Evolutionary conservation across 768 basidiomycete genomes (phyloP).

Genomic region (Hortiboletus campestris): DNA sequence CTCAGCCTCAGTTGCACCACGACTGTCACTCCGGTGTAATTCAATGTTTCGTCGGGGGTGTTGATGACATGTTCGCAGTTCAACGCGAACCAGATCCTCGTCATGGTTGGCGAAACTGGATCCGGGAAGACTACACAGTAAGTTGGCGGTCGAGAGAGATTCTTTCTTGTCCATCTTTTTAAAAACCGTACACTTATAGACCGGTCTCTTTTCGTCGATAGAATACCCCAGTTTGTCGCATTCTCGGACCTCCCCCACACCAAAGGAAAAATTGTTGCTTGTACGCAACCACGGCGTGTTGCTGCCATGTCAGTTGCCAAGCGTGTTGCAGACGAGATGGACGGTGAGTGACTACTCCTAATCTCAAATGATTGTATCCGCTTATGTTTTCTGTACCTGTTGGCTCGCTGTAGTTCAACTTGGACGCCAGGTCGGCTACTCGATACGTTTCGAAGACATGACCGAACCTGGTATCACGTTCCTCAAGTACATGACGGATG

Average conservation of each 20-base stretch:
- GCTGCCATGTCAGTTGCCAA: constrained; percentile 98
- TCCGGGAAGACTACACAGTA: constrained; percentile 96
- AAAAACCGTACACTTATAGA: constrained; percentile 27
- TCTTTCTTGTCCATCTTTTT: constrained; percentile 19
- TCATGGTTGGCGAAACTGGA: constrained; percentile 93
- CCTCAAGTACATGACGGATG: constrained; percentile 99
- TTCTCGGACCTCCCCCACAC: constrained; percentile 92
- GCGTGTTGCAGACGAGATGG: constrained; percentile 99
- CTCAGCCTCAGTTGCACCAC: not conserved
- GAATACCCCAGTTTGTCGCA: constrained; percentile 95
- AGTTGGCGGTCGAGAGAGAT: constrained; percentile 33
- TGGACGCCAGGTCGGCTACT: constrained; percentile 95
- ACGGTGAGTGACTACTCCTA: constrained; percentile 57
- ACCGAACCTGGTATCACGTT: constrained; percentile 86
- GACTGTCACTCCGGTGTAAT: not conserved
- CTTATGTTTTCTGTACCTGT: constrained; percentile 7
- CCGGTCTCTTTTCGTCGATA: constrained; percentile 37
- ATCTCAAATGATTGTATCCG: not conserved
- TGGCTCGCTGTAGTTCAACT: constrained; percentile 62
- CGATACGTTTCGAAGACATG: constrained; percentile 94
- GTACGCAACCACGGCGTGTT: constrained; percentile 94
- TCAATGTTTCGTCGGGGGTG: not conserved
- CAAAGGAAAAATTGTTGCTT: constrained; percentile 88
- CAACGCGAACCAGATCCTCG: constrained; percentile 67
- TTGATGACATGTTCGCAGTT: constrained; percentile 19